Percentiles rank a stretch among this genome's conserved stretches.
phyloP scores from a whole-genome alignment of 1,139 yeast genomes.

The Diutina pseudorugosa region DNA sequence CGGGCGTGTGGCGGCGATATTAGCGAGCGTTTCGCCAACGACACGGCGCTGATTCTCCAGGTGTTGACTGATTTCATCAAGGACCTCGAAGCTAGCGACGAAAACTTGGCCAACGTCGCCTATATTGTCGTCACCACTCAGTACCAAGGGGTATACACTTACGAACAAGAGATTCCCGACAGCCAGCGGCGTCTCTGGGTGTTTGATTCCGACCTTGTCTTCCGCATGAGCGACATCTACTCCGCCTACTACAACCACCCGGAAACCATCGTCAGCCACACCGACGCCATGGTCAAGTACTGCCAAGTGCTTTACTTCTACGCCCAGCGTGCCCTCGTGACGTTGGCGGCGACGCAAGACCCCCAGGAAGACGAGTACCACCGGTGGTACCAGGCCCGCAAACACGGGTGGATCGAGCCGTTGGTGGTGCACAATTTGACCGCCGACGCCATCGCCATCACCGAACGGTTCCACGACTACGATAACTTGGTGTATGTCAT shows the following conservation, averaged over 20 bases:
- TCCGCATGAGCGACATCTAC: constrained; percentile 21
- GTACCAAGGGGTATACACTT: constrained; percentile 28
- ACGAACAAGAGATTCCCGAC: constrained; percentile 12
- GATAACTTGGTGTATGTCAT: constrained; percentile 54
- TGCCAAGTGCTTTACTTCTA: constrained; percentile 26
- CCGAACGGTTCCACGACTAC: constrained; percentile 58
- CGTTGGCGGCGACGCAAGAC: constrained; percentile 18
- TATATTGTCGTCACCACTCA: constrained; percentile 24
- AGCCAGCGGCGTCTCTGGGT: constrained; percentile 17
- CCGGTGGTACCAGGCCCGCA: constrained; percentile 23
- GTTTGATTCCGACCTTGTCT: constrained; percentile 24
- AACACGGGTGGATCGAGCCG: constrained; percentile 40
- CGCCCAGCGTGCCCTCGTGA: constrained; percentile 24
- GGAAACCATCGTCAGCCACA: neutral
- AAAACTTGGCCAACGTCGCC: constrained; percentile 15
- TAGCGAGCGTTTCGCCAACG: constrained; percentile 18
- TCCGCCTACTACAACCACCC: neutral
- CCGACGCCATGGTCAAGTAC: constrained; percentile 13
- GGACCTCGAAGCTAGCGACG: constrained; percentile 10
- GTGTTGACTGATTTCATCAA: constrained; percentile 25
- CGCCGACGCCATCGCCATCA: constrained; percentile 46
- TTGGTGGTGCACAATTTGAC: constrained; percentile 35
- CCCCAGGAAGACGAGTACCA: constrained; percentile 19
- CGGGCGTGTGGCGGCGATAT: constrained; percentile 5
- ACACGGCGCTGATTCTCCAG: constrained; percentile 21